Evolutionary conservation across 2,329 filamentous ascomycete species (phyloP).

Genomic region (Paecilomyces sp.): DNA sequence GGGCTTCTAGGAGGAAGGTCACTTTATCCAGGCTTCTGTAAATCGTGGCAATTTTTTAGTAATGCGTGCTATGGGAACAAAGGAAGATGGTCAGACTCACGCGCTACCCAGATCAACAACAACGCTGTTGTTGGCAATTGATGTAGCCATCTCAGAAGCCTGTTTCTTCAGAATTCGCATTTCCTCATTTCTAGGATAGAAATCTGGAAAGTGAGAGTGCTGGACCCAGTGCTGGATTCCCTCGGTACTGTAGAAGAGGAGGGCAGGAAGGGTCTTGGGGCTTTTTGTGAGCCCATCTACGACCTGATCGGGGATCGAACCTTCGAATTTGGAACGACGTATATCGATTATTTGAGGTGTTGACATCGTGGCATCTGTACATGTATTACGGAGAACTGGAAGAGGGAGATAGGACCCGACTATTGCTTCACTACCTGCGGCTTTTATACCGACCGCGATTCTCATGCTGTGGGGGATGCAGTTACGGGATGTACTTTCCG

Average conservation of each 20-base stretch:
- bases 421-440: not conserved
- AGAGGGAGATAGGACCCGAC: not conserved
- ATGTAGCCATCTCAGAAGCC: not conserved
- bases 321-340: constrained; percentile 1
- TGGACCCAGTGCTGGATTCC: constrained; percentile 1
- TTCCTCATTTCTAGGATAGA: constrained; percentile 1
- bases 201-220: constrained; percentile 1
- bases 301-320: constrained; percentile 1
- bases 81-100: not conserved
- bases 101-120: constrained; percentile 2
- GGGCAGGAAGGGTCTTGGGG: constrained; percentile 1
- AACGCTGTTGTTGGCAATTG: constrained; percentile 1
- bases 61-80: not conserved
- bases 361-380: not conserved
- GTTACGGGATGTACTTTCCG: too few species aligned
- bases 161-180: not conserved
- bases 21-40: constrained; percentile 1
- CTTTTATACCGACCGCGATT: too few species aligned
- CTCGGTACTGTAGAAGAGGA: constrained; percentile 2
- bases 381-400: too few species aligned
- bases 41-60: not conserved
- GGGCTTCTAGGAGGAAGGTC: not conserved
- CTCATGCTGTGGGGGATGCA: too few species aligned
- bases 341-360: constrained; percentile 1
- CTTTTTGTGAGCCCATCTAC: not conserved